A percentile compares a stretch with the other conserved stretches of the same genome.
These are phyloP conservation scores for Xylaria venustula DNA, from an alignment of 495 filamentous ascomycete genomes.

Conservation along the genomic window DNA sequence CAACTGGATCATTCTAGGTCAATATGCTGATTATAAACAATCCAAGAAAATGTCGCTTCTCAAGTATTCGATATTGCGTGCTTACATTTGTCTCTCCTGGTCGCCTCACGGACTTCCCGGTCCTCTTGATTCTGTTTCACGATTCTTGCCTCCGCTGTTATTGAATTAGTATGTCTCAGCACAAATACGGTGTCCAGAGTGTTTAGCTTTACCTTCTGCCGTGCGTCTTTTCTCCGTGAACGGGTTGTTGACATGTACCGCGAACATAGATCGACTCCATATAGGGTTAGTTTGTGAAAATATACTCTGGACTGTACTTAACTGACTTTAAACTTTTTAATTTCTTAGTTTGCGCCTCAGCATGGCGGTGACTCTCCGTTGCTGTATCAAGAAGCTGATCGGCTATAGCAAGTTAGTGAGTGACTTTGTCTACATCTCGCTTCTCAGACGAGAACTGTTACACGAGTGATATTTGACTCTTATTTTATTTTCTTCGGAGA, in stretches of 20 bases:
- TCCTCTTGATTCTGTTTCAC: slow-evolving; percentile 63
- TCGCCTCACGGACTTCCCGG: slow-evolving; percentile 65
- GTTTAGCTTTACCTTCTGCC: slow-evolving; percentile 39
- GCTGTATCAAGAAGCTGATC: slow-evolving; percentile 73
- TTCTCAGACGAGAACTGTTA: not conserved
- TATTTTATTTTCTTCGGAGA: not conserved
- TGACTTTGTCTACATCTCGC: not conserved
- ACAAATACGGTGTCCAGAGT: not conserved
- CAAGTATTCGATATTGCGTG: slow-evolving; percentile 57
- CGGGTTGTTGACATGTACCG: slow-evolving; percentile 70
- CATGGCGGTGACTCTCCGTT: slow-evolving; percentile 37
- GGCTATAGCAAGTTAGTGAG: slow-evolving; percentile 26
- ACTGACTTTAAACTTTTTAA: slow-evolving; percentile 53
- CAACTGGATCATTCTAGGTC: slow-evolving; percentile 1
- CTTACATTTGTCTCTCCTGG: slow-evolving; percentile 72
- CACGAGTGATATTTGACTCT: not conserved
- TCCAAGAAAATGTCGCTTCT: not conserved
- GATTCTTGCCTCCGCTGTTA: slow-evolving; percentile 51
- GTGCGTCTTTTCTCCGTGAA: slow-evolving; percentile 61
- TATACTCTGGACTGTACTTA: no score
- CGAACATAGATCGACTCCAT: slow-evolving; percentile 85
- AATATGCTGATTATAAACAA: not conserved
- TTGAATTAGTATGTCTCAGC: not conserved
- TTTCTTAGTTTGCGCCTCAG: slow-evolving; percentile 72
- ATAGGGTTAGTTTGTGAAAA: slow-evolving; percentile 3